phyloP scores from a whole-genome alignment of 495 filamentous ascomycete species.

The Aspergillus leporis region DNA sequence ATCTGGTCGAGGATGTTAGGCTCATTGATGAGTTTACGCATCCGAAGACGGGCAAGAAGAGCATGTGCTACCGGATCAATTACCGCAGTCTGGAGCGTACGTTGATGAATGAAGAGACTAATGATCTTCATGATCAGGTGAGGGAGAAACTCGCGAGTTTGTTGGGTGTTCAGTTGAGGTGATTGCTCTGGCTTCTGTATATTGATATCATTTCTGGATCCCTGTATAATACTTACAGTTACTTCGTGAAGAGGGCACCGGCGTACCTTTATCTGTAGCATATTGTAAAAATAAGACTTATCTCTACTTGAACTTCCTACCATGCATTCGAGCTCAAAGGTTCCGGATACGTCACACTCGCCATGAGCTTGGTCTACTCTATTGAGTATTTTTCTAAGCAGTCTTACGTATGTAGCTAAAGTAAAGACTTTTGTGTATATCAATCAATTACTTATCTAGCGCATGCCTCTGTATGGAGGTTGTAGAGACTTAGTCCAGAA shows the following conservation, averaged over 20 bases:
- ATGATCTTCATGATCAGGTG: constrained; percentile 71
- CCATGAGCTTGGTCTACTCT: too few relatives aligned
- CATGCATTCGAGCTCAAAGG: too few relatives aligned
- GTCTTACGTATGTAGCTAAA: too few relatives aligned
- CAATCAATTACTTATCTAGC: too few relatives aligned
- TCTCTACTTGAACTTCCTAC: not conserved
- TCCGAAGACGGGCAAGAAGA: constrained; percentile 79
- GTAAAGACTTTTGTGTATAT: too few relatives aligned
- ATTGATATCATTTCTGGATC: constrained; percentile 11
- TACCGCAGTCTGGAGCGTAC: constrained; percentile 90
- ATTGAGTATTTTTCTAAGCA: too few relatives aligned
- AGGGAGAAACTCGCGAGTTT: constrained; percentile 59
- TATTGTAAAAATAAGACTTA: not conserved
- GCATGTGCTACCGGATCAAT: constrained; percentile 88
- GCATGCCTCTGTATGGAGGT: too few relatives aligned
- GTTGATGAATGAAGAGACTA: constrained; percentile 76
- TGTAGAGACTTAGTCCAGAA: too few relatives aligned
- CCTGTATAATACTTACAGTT: constrained; percentile 11
- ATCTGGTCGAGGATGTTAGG: constrained; percentile 82
- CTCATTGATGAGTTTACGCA: constrained; percentile 84
- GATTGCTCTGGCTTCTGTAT: constrained; percentile 8
- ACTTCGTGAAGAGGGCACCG: too few relatives aligned
- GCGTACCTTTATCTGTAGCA: not conserved
- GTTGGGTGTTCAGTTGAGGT: constrained; percentile 82
- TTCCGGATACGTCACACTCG: too few relatives aligned